Conservation (phyloP, 768 basidiomycete species). For the Lanmaoa pseudosensibilis region DNA sequence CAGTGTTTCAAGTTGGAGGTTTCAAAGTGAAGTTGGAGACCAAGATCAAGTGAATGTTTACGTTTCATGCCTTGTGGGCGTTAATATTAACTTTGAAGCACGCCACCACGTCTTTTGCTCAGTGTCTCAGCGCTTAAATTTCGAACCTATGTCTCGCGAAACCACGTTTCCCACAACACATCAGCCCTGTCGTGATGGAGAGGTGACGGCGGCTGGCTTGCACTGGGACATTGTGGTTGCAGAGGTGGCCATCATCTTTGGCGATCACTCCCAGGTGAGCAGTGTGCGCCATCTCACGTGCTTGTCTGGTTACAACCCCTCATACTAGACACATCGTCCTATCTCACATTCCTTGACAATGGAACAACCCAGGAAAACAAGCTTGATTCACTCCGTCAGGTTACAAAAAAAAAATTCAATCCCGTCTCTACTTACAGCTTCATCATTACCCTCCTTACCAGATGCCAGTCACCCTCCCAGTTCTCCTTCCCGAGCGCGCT, state of each 20-base stretch:
- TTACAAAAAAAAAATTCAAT: background rate
- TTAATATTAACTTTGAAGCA: background rate
- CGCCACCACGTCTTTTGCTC: background rate
- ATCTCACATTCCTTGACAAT: background rate
- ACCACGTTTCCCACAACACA: background rate
- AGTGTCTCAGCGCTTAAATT: background rate
- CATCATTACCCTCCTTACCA: background rate
- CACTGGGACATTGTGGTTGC: no score
- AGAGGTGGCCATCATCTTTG: background rate
- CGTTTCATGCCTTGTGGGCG: background rate
- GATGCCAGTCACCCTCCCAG: background rate
- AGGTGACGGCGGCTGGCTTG: no score
- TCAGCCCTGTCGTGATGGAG: background rate
- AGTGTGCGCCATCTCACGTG: no score
- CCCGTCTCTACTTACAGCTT: background rate
- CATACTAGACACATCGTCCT: background rate
- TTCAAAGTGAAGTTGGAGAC: background rate
- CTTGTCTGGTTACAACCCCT: no score
- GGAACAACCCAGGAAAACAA: background rate
- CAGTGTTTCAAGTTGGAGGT: background rate
- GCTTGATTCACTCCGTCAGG: background rate
- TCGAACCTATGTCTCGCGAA: background rate
- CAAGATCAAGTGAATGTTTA: background rate
- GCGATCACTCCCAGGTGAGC: background rate
- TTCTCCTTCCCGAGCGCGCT: slow-evolving; percentile 13